Base-by-base conservation (phyloP, 2,329 filamentous ascomycete species). In the Fusarium vanettenii region DNA sequence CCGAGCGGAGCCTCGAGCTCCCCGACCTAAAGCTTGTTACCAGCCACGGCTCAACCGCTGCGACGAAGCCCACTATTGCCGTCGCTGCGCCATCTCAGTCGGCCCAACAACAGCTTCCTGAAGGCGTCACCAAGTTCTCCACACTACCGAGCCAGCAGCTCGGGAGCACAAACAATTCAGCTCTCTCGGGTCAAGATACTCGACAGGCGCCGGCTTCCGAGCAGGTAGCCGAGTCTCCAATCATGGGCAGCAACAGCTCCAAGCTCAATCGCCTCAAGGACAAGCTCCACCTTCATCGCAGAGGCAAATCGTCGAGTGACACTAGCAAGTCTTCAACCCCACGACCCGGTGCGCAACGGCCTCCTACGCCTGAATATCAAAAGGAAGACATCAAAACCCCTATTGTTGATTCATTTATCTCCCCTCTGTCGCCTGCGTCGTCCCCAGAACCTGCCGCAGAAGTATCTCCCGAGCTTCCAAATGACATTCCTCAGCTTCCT, bases 31-130 rank as follows among this genome's bases (percentile, higher is more conserved):
- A 87, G 69, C 81, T 90, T 64, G 78, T 85, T 59, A 77, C 81
- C 45, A 89, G 86, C 66, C 84, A 89, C 80, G 87, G 87, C 41
- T 89, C 87, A 22, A 89, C 88, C 6, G 85, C 84, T 20, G 81
- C 83, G 41, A 76, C 77, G 25, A 76, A 78, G 45, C 55, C 73
- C 45, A 48, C 56, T 6, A 35, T 56, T 43, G 37, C 50, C 50
- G 41, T 29, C 27, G 60, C 65, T 43, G 60, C 64, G 63, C 62
- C 64, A 63, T 57, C 71, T 48, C 72, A 72, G 63, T 64, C 63
- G 60, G 64, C 57, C 22, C 75, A 71, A 56, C 71, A 69, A 60
- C 76, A 73, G 63, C 70, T 52, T 64, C 70, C 70, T 27, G 62
- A 62, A 37, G 67, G 69, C 50, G 71, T 66, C 60, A 64, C 69